A percentile compares a stretch with the other conserved stretches of the same genome.
Conservation (phyloP, 768 basidiomycete genomes). For the Leccinum aurantiacum region DNA sequence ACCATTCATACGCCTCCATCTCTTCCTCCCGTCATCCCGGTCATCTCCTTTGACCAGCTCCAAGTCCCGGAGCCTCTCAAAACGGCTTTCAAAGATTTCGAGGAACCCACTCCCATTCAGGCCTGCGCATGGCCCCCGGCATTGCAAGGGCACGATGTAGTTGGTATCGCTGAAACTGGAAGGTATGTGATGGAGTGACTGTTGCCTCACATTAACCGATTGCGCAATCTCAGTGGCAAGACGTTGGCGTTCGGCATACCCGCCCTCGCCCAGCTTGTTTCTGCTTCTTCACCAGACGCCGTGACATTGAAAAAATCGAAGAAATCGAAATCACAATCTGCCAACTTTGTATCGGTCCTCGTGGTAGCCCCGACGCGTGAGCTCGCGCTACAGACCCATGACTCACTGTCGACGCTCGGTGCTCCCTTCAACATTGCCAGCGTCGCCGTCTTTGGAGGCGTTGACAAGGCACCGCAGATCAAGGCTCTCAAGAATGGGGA, state of each 20-base stretch:
- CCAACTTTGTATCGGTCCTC: conserved; percentile 54
- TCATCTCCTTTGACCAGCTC: conserved; percentile 74
- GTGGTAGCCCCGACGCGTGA: conserved; percentile 95
- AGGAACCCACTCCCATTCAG: conserved; percentile 93
- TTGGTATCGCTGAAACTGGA: conserved; percentile 97
- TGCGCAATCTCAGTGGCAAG: conserved; percentile 66
- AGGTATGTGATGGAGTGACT: conserved; percentile 44
- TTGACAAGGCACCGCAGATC: conserved; percentile 82
- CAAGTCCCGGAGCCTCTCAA: conserved; percentile 62
- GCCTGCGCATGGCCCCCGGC: conserved; percentile 93
- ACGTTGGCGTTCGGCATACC: conserved; percentile 96
- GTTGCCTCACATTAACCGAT: not conserved
- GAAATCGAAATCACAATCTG: conserved; percentile 27
- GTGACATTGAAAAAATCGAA: conserved; percentile 30
- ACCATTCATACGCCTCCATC: conserved; percentile 60
- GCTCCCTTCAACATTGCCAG: conserved; percentile 72
- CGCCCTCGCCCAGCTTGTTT: conserved; percentile 68
- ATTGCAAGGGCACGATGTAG: conserved; percentile 78
- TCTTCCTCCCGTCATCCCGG: conserved; percentile 53
- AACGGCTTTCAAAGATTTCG: conserved; percentile 66
- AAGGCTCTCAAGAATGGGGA: conserved; percentile 58
- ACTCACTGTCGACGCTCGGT: conserved; percentile 73
- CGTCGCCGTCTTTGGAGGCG: conserved; percentile 94
- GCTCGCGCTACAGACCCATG: conserved; percentile 93
- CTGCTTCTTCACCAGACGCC: conserved; percentile 23